Conservation (phyloP, 2,329 filamentous ascomycete species). For the Trichoderma brevicompactum region DNA sequence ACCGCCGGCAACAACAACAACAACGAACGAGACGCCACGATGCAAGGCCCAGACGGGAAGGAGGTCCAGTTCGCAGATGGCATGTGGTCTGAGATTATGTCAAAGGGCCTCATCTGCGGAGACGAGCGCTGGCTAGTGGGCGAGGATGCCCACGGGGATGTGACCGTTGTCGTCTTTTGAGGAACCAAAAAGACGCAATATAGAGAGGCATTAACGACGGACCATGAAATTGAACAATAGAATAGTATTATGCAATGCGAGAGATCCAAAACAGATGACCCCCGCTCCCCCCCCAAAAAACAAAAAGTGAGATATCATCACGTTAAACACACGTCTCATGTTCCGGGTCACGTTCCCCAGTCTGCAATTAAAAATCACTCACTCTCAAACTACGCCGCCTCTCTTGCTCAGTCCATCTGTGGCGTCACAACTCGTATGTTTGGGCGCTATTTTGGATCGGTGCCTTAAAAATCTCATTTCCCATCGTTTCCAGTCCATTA, state of each 20-base stretch:
- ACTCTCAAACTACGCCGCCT: neutral
- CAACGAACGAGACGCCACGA: neutral
- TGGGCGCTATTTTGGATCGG: neutral
- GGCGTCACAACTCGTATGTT: conserved; percentile 24
- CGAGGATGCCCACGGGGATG: conserved; percentile 54
- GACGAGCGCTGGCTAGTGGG: conserved; percentile 67
- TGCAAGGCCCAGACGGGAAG: conserved; percentile 33
- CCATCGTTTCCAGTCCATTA: neutral
- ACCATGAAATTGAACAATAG: conserved; percentile 26
- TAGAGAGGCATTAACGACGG: no score
- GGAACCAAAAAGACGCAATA: neutral
- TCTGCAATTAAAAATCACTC: conserved; percentile 5
- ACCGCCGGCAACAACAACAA: neutral
- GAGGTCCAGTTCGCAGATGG: conserved; percentile 50
- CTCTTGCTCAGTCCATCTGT: conserved; percentile 15
- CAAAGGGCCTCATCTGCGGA: conserved; percentile 59
- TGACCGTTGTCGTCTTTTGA: conserved; percentile 60
- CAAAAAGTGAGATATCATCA: neutral
- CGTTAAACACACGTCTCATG: conserved; percentile 6
- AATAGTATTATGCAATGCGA: no score
- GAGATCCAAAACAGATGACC: neutral
- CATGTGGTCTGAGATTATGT: conserved; percentile 54
- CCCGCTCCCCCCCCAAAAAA: neutral
- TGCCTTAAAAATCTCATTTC: neutral
- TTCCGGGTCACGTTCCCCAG: conserved; percentile 5